Evolutionary conservation across 2,329 filamentous ascomycete genomes (phyloP).

Genomic region (Botryotinia globosa): DNA sequence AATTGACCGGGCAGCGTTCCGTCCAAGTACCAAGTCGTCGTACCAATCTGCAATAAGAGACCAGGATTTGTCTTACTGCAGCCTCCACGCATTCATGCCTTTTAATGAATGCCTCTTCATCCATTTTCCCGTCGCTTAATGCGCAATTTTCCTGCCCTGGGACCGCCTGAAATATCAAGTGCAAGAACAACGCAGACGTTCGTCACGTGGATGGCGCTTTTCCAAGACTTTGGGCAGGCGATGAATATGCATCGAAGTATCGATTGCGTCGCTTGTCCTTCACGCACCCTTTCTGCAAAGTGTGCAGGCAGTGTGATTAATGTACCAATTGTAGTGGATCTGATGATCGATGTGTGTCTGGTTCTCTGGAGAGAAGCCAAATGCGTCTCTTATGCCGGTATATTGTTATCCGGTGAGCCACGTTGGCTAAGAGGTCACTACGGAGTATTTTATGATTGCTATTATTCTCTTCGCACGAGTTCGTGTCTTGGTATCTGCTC

Average conservation of each 20-base stretch:
- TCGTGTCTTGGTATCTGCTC: neutral
- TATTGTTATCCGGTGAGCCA: neutral
- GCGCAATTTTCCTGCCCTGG: neutral
- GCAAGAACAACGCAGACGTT: neutral
- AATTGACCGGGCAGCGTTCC: neutral
- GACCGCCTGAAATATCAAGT: neutral
- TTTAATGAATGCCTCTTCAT: neutral
- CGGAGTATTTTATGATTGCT: neutral
- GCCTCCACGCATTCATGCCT: constrained; percentile 2
- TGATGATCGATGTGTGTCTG: neutral
- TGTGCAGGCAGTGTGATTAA: neutral
- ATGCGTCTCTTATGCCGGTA: neutral
- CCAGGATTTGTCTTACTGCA: constrained; percentile 3
- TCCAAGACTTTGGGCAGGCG: neutral
- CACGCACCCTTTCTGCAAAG: neutral
- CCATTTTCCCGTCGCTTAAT: neutral
- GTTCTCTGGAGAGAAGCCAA: neutral
- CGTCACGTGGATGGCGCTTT: neutral
- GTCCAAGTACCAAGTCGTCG: constrained; percentile 8
- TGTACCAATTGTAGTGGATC: neutral
- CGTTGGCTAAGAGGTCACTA: neutral
- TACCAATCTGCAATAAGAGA: constrained; percentile 12
- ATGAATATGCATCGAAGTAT: neutral
- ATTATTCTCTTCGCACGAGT: neutral
- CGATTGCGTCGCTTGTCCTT: constrained; percentile 8